Percentiles rank a stretch among this genome's conserved stretches.
phyloP scores from a whole-genome alignment of 768 basidiomycete species.

The Goffeauzyma gilvescens region DNA sequence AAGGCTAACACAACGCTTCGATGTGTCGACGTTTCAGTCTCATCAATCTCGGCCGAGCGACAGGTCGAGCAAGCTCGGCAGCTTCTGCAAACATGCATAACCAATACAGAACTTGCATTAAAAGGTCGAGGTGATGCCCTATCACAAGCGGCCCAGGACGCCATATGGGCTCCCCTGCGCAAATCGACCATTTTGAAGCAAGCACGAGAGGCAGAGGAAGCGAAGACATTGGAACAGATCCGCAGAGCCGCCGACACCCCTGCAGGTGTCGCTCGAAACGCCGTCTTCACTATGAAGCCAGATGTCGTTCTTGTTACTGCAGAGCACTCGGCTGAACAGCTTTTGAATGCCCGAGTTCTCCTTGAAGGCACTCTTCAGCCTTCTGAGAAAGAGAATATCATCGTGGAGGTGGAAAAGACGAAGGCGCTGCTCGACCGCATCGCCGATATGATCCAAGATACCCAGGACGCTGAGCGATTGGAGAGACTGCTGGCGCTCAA shows the following conservation, averaged over 20 bases:
- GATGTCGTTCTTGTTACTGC: slow-evolving; percentile 18
- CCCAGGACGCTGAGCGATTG: slow-evolving; percentile 32
- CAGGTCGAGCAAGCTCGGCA: slow-evolving; percentile 55
- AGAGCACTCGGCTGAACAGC: slow-evolving; percentile 14
- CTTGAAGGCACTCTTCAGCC: background rate
- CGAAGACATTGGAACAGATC: slow-evolving; percentile 23
- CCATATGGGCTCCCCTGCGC: slow-evolving; percentile 35
- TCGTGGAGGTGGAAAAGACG: slow-evolving; percentile 21
- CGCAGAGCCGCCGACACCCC: slow-evolving; percentile 19
- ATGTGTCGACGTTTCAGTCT: slow-evolving; percentile 83
- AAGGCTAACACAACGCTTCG: slow-evolving; percentile 66
- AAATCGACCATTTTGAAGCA: slow-evolving; percentile 31
- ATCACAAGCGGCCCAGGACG: slow-evolving; percentile 39
- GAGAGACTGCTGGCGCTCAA: slow-evolving; percentile 53
- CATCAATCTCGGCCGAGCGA: slow-evolving; percentile 40
- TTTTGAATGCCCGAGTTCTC: background rate
- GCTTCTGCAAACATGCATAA: slow-evolving; percentile 70
- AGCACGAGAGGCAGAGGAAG: slow-evolving; percentile 31
- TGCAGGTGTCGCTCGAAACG: slow-evolving; percentile 24
- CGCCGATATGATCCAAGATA: slow-evolving; percentile 35
- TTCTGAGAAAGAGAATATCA: slow-evolving; percentile 4
- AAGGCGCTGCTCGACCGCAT: slow-evolving; percentile 40
- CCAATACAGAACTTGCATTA: slow-evolving; percentile 71
- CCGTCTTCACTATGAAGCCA: slow-evolving; percentile 29
- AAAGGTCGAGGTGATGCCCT: slow-evolving; percentile 31